These are phyloP conservation scores for Alternaria viburni DNA, from an alignment of 2,329 filamentous ascomycete genomes.

Conservation along the genomic window DNA sequence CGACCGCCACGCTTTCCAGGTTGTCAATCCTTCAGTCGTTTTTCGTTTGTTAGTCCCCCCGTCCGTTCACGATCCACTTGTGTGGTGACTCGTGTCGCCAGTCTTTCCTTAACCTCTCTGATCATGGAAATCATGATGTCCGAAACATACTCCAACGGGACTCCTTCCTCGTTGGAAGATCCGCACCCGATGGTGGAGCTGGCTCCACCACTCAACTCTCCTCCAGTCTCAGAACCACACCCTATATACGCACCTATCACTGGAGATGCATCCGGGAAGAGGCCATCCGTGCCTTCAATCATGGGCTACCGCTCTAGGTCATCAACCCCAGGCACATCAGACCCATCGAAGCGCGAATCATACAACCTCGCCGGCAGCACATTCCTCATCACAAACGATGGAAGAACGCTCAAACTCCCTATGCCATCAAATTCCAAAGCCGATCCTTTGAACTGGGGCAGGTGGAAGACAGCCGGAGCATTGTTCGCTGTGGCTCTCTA, in stretches of 20 bases:
- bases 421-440: slow-evolving; percentile 30
- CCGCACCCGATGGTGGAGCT: slow-evolving; percentile 23
- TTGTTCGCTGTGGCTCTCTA: slow-evolving; percentile 23
- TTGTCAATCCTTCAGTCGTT: neutral
- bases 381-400: slow-evolving; percentile 32
- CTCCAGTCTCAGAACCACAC: slow-evolving; percentile 19
- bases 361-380: slow-evolving; percentile 32
- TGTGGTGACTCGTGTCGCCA: neutral
- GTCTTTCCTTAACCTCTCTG: neutral
- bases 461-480: slow-evolving; percentile 27
- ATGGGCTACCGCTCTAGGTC: neutral
- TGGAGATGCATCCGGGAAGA: neutral
- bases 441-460: slow-evolving; percentile 35
- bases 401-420: slow-evolving; percentile 30
- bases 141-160: slow-evolving; percentile 4
- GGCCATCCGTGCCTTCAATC: neutral
- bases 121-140: slow-evolving; percentile 5
- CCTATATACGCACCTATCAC: slow-evolving; percentile 5
- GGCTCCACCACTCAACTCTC: slow-evolving; percentile 16
- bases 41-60: too few relatives aligned
- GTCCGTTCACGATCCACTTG: slow-evolving; percentile 1
- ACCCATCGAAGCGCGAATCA: slow-evolving; percentile 29
- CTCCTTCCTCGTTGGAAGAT: neutral
- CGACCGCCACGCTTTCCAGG: neutral
- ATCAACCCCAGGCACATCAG: neutral